Evolutionary conservation across 2,329 filamentous ascomycete genomes (phyloP), one percentile per base, ranked within the genome.

Genomic region (Trichoderma atroviride): DNA sequence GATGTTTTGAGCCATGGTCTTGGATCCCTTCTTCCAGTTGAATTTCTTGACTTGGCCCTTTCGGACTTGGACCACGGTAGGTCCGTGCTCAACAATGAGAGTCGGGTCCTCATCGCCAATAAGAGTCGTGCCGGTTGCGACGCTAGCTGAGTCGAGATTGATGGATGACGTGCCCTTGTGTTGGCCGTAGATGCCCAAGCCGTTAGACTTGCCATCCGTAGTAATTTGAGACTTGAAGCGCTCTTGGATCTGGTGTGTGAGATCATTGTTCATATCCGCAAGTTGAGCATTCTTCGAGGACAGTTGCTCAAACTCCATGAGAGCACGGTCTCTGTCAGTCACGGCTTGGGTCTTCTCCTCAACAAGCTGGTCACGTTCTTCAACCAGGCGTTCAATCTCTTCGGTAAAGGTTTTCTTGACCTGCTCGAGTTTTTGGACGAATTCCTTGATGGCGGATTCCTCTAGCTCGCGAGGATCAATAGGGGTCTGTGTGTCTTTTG

Each of bases 21-120:
- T 95, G 50, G 93, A 93, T 50, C 94, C 94, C 84, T 96, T 97
- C 86, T 97, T 97, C 94, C 96, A 98, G 82, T 97, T 97, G 82
- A 97, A 97, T 79, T 97, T 98, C 83, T 94, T 97, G 66, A 91
- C 89, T 78, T 97, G 94, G 35, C 92, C 94, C 82, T 97, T 98
- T 75, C 94, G 90, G 72, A 98, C 96, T 75, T 96, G 96, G 71
- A 98, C 92, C 40, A 98, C 92, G 71, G 97, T 96, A n/a, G 96
- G 94, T 2, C 93, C 92, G 33, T 89, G 85, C 72, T 89, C 87
- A n/a, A 89, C 79, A 68, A 88, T 84, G 0, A 84, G 85, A 52
- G n/a, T n/a, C 11, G 96, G 93, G 57, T 92, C 91, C 22, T 89
- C 88, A 11, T 86, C 84, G 27, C 86, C 83, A 63, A 91, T 83